phyloP scores from a whole-genome alignment of 257 asterid genomes.

The Solanum appendiculatum region DNA sequence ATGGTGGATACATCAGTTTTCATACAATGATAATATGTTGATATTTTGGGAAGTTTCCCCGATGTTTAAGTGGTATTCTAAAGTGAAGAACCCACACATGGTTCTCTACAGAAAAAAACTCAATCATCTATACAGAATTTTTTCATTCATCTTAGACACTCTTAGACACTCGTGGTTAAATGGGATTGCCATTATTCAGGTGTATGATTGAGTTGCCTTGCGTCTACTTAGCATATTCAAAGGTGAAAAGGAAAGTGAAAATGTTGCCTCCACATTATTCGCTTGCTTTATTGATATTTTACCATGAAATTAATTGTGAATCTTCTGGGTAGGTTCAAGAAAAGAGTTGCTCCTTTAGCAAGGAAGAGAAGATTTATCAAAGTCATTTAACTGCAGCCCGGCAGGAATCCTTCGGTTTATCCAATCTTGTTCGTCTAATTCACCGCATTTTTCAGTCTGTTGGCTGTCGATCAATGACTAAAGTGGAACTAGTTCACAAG shows the following conservation, averaged over 20 bases:
- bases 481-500: slow-evolving; percentile 87
- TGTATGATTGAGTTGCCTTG: not conserved
- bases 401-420: slow-evolving; percentile 28
- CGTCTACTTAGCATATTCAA: not conserved
- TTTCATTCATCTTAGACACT: not conserved
- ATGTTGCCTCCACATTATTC: not conserved
- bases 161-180: not conserved
- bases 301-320: not conserved
- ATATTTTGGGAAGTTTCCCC: not conserved
- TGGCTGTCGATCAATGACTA: slow-evolving; percentile 55
- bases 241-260: not conserved
- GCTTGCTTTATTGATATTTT: not conserved
- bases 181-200: not conserved
- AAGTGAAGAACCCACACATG: not conserved
- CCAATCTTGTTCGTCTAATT: slow-evolving; percentile 49
- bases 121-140: not conserved
- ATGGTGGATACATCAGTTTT: not conserved
- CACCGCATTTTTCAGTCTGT: slow-evolving; percentile 54
- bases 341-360: slow-evolving; percentile 3
- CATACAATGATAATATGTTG: not conserved
- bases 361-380: not conserved
- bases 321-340: slow-evolving; percentile 8
- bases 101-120: not conserved
- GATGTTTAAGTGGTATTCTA: not conserved
- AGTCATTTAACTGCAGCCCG: slow-evolving; percentile 11